A percentile compares a stretch with the other conserved stretches of the same genome.
phyloP scores from a whole-genome alignment of 1,284 basidiomycete species.

The Fistulinella cinereoalba region DNA sequence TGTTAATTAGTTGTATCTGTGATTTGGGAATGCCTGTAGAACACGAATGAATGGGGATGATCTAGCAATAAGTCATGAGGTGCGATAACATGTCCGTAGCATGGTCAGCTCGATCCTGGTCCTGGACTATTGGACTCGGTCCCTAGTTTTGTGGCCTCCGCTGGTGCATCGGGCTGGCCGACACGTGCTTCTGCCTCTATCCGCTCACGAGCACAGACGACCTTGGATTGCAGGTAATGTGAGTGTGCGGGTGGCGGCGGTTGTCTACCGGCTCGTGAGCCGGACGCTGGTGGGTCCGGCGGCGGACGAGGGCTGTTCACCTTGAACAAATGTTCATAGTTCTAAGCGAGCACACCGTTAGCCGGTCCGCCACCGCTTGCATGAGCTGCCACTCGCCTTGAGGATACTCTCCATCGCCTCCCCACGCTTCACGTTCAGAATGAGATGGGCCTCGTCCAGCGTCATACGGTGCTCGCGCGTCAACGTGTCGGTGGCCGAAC shows the following conservation, averaged over 20 bases:
- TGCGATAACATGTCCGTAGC: constrained; percentile 3
- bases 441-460: constrained; percentile 91
- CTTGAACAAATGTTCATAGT: constrained; percentile 92
- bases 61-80: constrained; percentile 23
- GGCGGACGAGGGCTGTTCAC: constrained; percentile 74
- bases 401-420: constrained; percentile 67
- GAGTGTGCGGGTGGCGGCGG: constrained; percentile 57
- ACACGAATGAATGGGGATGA: constrained; percentile 24
- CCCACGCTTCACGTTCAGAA: constrained; percentile 86
- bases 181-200: constrained; percentile 80
- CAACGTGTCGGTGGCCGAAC: constrained; percentile 70
- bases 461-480: constrained; percentile 91
- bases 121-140: constrained; percentile 18
- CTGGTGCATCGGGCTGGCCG: constrained; percentile 32
- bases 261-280: constrained; percentile 35
- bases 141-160: constrained; percentile 16
- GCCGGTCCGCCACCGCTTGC: neutral
- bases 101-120: constrained; percentile 24
- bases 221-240: constrained; percentile 96
- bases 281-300: constrained; percentile 39
- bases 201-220: constrained; percentile 90
- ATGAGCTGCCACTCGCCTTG: constrained; percentile 51
- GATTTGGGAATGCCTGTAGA: constrained; percentile 12
- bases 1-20: constrained; percentile 7
- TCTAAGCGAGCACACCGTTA: constrained; percentile 44